phyloP scores from a whole-genome alignment of 208 protist genomes.

The Trypanosoma theileri region DNA sequence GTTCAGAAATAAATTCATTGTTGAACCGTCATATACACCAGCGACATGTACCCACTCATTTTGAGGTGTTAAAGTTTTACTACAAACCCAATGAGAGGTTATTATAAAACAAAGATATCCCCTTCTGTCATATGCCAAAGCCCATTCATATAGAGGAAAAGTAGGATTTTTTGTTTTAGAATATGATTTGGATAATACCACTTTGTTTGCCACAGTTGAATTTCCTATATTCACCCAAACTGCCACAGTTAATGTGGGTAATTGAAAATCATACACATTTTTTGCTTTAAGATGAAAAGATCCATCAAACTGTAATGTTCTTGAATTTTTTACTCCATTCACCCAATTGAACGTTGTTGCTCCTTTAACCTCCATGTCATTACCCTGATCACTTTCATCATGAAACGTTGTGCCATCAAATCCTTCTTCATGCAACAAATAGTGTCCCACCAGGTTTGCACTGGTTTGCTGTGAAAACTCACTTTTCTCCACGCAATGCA shows the following conservation, averaged over 20 bases:
- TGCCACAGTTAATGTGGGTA: neutral
- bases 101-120: slow-evolving; percentile 15
- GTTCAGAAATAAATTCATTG: slow-evolving; percentile 1
- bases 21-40: slow-evolving; percentile 5
- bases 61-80: neutral
- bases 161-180: neutral
- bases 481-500: neutral
- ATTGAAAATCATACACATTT: neutral
- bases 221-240: slow-evolving; percentile 1
- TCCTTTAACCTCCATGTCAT: slow-evolving; percentile 6
- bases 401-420: neutral
- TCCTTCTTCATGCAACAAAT: slow-evolving; percentile 4
- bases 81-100: neutral
- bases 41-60: slow-evolving; percentile 2
- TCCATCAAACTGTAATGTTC: slow-evolving; percentile 13
- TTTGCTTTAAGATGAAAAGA: slow-evolving; percentile 9
- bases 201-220: neutral
- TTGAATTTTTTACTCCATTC: slow-evolving; percentile 3
- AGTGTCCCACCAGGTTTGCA: neutral
- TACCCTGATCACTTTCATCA: slow-evolving; percentile 6
- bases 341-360: neutral
- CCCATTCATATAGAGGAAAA: slow-evolving; percentile 9
- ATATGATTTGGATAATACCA: slow-evolving; percentile 9
- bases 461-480: neutral
- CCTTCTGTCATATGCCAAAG: neutral